phyloP scores from a whole-genome alignment of 2,329 filamentous ascomycete genomes.

The Dactylonectria macrodidyma region DNA sequence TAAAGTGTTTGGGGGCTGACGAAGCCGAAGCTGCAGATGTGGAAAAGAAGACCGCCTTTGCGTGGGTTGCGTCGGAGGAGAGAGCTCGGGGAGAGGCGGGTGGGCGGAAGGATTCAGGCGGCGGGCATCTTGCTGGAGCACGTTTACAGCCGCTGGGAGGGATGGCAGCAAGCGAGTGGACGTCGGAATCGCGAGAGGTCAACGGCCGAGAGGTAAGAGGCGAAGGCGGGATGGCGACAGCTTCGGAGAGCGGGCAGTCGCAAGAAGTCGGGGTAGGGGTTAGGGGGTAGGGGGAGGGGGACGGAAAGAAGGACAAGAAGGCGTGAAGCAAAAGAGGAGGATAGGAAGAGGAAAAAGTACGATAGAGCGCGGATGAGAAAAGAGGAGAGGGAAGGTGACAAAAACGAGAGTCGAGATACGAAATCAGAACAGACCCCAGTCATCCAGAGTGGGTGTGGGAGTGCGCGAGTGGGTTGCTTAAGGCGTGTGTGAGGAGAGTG shows the following conservation, averaged over 20 bases:
- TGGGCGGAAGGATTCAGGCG: slow-evolving; percentile 27
- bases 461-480: slow-evolving; percentile 18
- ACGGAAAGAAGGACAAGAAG: slow-evolving; percentile 32
- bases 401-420: slow-evolving; percentile 31
- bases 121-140: slow-evolving; percentile 32
- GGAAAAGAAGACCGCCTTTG: slow-evolving; percentile 10
- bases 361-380: slow-evolving; percentile 21
- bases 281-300: not conserved
- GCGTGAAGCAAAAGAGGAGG: slow-evolving; percentile 35
- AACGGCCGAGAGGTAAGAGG: slow-evolving; percentile 18
- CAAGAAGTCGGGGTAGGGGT: slow-evolving; percentile 20
- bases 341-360: slow-evolving; percentile 17
- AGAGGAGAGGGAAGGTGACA: slow-evolving; percentile 15
- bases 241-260: slow-evolving; percentile 29
- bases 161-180: slow-evolving; percentile 37
- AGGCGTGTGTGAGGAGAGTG: not conserved
- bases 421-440: slow-evolving; percentile 28
- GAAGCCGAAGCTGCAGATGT: not conserved
- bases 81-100: slow-evolving; percentile 12
- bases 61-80: slow-evolving; percentile 13
- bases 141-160: slow-evolving; percentile 25
- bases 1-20: not conserved
- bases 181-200: slow-evolving; percentile 30
- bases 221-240: slow-evolving; percentile 12
- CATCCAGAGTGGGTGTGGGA: slow-evolving; percentile 22